Percentiles rank a stretch among this genome's conserved stretches.
Evolutionary conservation across 2,329 filamentous ascomycete species (phyloP).

Genomic region (Microsporum ferrugineum): DNA sequence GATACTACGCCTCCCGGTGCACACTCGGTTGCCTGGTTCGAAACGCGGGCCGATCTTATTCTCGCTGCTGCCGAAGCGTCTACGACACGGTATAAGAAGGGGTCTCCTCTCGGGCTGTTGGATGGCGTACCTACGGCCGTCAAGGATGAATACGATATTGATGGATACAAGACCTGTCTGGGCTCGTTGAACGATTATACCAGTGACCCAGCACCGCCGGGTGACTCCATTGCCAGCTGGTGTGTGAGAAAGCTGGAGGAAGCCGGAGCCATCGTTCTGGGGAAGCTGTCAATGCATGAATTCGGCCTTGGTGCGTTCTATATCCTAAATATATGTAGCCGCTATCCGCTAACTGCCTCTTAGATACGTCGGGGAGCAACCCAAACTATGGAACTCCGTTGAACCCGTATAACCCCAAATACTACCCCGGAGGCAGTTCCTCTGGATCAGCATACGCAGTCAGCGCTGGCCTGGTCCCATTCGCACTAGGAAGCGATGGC

Average conservation of each 20-base stretch:
- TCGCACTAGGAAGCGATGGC: slow-evolving; percentile 7
- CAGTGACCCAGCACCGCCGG: slow-evolving; percentile 20
- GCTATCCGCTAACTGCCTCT: not conserved
- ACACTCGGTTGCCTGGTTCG: slow-evolving; percentile 62
- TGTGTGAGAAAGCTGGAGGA: slow-evolving; percentile 54
- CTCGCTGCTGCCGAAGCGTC: slow-evolving; percentile 60
- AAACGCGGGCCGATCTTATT: slow-evolving; percentile 51
- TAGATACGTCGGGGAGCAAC: slow-evolving; percentile 63
- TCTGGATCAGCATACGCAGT: slow-evolving; percentile 58
- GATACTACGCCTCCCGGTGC: slow-evolving; percentile 43
- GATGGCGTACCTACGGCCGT: slow-evolving; percentile 68
- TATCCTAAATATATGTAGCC: not conserved
- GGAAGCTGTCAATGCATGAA: slow-evolving; percentile 65
- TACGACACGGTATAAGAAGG: slow-evolving; percentile 55
- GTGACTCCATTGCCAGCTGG: slow-evolving; percentile 46
- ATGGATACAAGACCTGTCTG: slow-evolving; percentile 52
- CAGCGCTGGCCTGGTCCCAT: slow-evolving; percentile 52
- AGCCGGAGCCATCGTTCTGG: slow-evolving; percentile 57
- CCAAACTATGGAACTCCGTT: slow-evolving; percentile 55
- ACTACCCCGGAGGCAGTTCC: slow-evolving; percentile 65
- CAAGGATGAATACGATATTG: slow-evolving; percentile 61
- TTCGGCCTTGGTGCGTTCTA: slow-evolving; percentile 46
- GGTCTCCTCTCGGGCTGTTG: slow-evolving; percentile 52
- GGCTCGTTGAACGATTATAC: slow-evolving; percentile 49
- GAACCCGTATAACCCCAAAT: slow-evolving; percentile 59